Percentiles rank a stretch among this genome's conserved stretches.
These are phyloP conservation scores for Diaporthe destruens DNA, from an alignment of 2,329 filamentous ascomycete genomes.

Conservation along the genomic window DNA sequence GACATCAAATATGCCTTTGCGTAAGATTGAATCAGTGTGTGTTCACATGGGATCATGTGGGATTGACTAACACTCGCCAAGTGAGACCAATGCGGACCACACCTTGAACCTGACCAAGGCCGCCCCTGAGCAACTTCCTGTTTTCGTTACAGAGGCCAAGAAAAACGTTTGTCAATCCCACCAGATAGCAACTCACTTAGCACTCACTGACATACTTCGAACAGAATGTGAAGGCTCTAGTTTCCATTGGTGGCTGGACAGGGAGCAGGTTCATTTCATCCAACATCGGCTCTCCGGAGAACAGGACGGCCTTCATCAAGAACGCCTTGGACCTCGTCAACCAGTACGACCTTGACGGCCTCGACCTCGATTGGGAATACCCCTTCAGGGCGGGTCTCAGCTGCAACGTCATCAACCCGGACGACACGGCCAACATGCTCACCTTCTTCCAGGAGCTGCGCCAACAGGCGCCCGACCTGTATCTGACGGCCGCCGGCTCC, in stretches of 20 bases:
- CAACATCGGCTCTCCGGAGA: conserved; percentile 38
- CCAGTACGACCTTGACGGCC: conserved; percentile 43
- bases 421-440: conserved; percentile 43
- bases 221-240: conserved; percentile 38
- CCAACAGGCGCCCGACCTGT: conserved; percentile 28
- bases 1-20: conserved; percentile 43
- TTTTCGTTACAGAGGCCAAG: conserved; percentile 40
- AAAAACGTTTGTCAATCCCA: neutral
- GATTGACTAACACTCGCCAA: neutral
- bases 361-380: conserved; percentile 46
- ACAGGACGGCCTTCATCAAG: conserved; percentile 45
- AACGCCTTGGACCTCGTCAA: conserved; percentile 42
- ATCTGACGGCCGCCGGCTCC: conserved; percentile 41
- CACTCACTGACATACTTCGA: neutral
- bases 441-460: conserved; percentile 42
- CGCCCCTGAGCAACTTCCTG: conserved; percentile 37
- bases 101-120: conserved; percentile 36
- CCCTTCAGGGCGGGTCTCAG: conserved; percentile 62
- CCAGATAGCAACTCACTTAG: neutral
- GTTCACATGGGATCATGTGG: neutral
- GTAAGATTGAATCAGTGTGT: neutral
- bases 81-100: conserved; percentile 36
- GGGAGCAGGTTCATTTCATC: conserved; percentile 37
- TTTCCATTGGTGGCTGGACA: conserved; percentile 42
- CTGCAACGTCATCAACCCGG: conserved; percentile 38